Conservation (phyloP, 1,284 basidiomycete genomes). For the Ganoderma meredithae region DNA sequence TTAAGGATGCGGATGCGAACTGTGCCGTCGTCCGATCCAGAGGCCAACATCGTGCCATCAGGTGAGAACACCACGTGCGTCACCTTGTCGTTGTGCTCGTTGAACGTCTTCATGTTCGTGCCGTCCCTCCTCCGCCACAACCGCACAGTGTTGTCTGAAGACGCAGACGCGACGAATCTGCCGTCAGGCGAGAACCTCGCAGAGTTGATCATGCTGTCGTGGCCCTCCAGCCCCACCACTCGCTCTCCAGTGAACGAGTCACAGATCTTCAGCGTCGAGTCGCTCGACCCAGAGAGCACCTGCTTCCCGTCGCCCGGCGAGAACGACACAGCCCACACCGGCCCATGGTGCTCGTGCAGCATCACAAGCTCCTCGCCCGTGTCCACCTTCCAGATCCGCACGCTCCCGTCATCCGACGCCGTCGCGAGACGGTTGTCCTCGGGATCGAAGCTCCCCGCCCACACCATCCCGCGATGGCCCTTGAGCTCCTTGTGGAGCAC, state of each 20-base stretch:
- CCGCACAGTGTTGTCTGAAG: constrained; percentile 35
- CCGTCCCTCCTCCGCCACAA: constrained; percentile 34
- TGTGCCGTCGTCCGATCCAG: constrained; percentile 29
- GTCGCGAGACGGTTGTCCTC: constrained; percentile 36
- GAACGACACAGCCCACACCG: constrained; percentile 31
- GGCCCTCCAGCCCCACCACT: constrained; percentile 28
- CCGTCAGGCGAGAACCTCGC: constrained; percentile 37
- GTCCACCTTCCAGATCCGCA: constrained; percentile 32
- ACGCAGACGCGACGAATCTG: constrained; percentile 32
- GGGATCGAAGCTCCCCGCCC: constrained; percentile 35
- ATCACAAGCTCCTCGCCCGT: constrained; percentile 32
- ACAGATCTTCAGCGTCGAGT: constrained; percentile 23
- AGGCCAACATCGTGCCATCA: constrained; percentile 26
- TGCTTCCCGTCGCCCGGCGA: constrained; percentile 23
- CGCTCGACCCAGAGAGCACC: constrained; percentile 30
- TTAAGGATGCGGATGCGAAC: constrained; percentile 22
- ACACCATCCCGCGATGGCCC: constrained; percentile 31
- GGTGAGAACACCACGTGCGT: constrained; percentile 30
- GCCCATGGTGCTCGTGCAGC: constrained; percentile 27
- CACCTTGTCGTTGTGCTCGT: constrained; percentile 30
- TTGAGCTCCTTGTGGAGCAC: constrained; percentile 14
- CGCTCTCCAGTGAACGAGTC: constrained; percentile 31
- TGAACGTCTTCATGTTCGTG: constrained; percentile 14
- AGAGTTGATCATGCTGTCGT: constrained; percentile 26
- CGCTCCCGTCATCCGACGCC: constrained; percentile 34